Evolutionary conservation across 2,329 filamentous ascomycete genomes (phyloP).

Genomic region (Plectosphaerella plurivora): DNA sequence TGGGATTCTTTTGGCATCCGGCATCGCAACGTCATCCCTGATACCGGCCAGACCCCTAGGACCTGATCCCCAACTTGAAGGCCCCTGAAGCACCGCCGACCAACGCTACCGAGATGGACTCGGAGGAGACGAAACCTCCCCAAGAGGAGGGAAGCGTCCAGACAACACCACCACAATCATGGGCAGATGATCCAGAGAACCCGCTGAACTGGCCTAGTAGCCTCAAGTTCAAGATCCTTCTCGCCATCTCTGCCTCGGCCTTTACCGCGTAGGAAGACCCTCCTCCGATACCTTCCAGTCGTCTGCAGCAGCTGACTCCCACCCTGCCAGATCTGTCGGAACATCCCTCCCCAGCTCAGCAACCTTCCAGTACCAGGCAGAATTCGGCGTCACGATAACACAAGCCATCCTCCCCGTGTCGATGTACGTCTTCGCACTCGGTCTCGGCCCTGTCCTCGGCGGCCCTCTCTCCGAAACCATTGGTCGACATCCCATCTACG

Average conservation of each 20-base stretch:
- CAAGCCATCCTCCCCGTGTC: slow-evolving; percentile 55
- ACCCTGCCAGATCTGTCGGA: slow-evolving; percentile 39
- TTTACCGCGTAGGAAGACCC: slow-evolving; percentile 32
- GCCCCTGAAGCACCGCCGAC: too few relatives aligned
- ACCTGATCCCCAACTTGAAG: too few relatives aligned
- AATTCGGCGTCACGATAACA: slow-evolving; percentile 51
- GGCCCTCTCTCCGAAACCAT: slow-evolving; percentile 55
- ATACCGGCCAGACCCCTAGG: too few relatives aligned
- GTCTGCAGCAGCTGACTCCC: slow-evolving; percentile 1
- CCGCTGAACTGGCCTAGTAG: slow-evolving; percentile 5
- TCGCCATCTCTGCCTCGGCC: slow-evolving; percentile 30
- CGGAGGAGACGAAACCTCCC: too few relatives aligned
- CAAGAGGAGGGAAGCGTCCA: too few relatives aligned
- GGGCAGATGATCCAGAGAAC: slow-evolving; percentile 1
- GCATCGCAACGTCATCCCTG: too few relatives aligned
- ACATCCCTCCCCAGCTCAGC: slow-evolving; percentile 51
- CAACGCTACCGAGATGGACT: too few relatives aligned
- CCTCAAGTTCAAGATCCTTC: slow-evolving; percentile 22
- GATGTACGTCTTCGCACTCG: slow-evolving; percentile 56
- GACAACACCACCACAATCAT: background rate
- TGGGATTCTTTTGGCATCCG: too few relatives aligned
- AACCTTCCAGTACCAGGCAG: slow-evolving; percentile 36
- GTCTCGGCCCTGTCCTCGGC: slow-evolving; percentile 53
- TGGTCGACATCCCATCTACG: slow-evolving; percentile 50
- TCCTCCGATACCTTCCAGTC: slow-evolving; percentile 8